These are phyloP conservation scores for Rubus idaeus DNA, from an alignment of 306 rosid species.

Conservation along the genomic window DNA sequence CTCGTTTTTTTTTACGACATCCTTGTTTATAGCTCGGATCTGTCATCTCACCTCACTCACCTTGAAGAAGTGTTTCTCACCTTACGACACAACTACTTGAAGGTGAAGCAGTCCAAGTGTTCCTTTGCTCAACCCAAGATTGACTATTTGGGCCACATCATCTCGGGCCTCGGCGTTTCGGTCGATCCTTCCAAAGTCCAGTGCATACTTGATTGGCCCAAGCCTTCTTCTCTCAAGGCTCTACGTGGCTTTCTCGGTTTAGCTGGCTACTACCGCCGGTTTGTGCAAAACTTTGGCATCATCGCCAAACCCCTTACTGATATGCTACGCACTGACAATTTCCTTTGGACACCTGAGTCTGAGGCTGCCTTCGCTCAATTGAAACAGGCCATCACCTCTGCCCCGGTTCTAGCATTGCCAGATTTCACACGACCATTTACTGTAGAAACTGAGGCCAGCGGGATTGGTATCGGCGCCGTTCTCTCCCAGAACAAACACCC, in stretches of 20 bases:
- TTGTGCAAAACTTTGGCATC: neutral
- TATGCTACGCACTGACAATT: fast-evolving
- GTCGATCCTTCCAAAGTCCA: neutral
- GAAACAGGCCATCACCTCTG: neutral
- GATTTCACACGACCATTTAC: neutral
- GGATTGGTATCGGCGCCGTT: fast-evolving
- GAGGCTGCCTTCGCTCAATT: neutral
- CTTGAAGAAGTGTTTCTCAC: neutral
- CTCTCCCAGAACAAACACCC: neutral
- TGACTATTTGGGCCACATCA: neutral
- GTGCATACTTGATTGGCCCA: neutral
- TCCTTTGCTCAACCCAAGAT: neutral
- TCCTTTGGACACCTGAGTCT: neutral
- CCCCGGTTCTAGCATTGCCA: fast-evolving
- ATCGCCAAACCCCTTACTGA: neutral
- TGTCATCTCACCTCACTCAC: neutral
- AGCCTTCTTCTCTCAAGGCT: fast-evolving
- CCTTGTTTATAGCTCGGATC: neutral
- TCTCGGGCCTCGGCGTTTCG: neutral
- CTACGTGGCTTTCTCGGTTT: neutral
- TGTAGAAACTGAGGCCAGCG: neutral
- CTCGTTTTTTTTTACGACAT: conserved; percentile 2
- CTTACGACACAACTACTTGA: neutral
- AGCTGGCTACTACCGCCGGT: neutral
- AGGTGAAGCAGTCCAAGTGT: neutral